Evolutionary conservation across 1,284 basidiomycete species (phyloP).

Genomic region (Lignosus rhinocerotis): DNA sequence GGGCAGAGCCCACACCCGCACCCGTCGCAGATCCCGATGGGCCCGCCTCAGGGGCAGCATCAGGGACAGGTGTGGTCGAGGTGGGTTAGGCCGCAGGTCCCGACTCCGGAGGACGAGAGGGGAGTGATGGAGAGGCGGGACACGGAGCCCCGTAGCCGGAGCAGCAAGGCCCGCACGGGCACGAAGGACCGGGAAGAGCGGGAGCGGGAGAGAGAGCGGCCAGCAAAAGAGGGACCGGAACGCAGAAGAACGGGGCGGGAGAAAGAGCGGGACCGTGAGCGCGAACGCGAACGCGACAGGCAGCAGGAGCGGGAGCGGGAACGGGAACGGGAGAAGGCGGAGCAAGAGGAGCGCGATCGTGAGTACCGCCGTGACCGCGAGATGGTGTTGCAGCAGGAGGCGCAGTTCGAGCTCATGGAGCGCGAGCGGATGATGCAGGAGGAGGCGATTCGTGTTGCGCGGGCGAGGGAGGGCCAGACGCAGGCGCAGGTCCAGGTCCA

Average conservation of each 20-base stretch:
- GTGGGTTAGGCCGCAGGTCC: slow-evolving; percentile 16
- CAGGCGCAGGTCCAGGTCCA: slow-evolving; percentile 6
- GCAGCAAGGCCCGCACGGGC: slow-evolving; percentile 10
- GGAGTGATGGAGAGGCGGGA: slow-evolving; percentile 6
- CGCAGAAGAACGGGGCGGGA: slow-evolving; percentile 9
- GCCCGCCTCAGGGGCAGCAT: slow-evolving; percentile 9
- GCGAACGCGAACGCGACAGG: not conserved
- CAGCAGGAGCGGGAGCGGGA: slow-evolving; percentile 11
- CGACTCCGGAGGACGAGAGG: slow-evolving; percentile 16
- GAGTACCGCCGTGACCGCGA: slow-evolving; percentile 17
- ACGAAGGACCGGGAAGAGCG: slow-evolving; percentile 22
- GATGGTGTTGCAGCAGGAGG: slow-evolving; percentile 22
- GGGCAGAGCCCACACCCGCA: slow-evolving; percentile 2
- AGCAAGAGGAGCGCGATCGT: slow-evolving; percentile 16
- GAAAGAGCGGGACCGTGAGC: slow-evolving; percentile 22
- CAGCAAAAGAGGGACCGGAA: slow-evolving; percentile 12
- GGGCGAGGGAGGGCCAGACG: slow-evolving; percentile 3
- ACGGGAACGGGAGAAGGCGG: not conserved
- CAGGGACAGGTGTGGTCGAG: slow-evolving; percentile 22
- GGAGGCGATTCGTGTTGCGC: slow-evolving; percentile 17
- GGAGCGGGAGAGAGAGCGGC: slow-evolving; percentile 16
- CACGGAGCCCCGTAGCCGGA: slow-evolving; percentile 8
- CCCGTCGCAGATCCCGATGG: slow-evolving; percentile 14
- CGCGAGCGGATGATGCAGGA: slow-evolving; percentile 18
- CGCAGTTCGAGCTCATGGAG: slow-evolving; percentile 21